These are phyloP conservation scores for Tinospora cordifolia DNA, from an alignment of 164 flowering plant species.

Conservation along the genomic window DNA sequence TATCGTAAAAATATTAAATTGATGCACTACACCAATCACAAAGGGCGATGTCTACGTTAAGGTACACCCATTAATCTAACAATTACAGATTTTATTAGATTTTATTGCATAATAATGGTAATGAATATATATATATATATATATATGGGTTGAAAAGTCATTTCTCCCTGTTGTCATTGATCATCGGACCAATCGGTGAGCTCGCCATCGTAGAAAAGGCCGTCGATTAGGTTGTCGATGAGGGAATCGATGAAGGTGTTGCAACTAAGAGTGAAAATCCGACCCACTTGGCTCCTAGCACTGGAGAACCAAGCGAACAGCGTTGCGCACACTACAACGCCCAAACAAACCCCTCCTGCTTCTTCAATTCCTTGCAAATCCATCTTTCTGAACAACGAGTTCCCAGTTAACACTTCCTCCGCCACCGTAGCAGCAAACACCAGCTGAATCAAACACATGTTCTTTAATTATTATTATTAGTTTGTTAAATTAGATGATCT, in stretches of 20 bases:
- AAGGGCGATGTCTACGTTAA: too few species aligned
- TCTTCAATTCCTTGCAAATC: conserved; percentile 54
- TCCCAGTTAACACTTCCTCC: conserved; percentile 57
- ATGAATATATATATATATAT: too few species aligned
- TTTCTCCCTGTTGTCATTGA: not conserved
- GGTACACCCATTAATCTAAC: too few species aligned
- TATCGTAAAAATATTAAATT: too few species aligned
- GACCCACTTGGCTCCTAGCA: conserved; percentile 55
- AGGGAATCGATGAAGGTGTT: conserved; percentile 70
- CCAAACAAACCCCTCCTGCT: conserved; percentile 53
- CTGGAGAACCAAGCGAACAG: conserved; percentile 67
- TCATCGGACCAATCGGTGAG: conserved; percentile 50
- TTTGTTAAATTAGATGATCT: too few species aligned
- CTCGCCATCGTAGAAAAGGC: conserved; percentile 65
- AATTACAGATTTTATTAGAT: too few species aligned
- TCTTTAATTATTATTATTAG: too few species aligned
- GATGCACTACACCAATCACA: too few species aligned
- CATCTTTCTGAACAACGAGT: conserved; percentile 71
- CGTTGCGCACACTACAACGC: conserved; percentile 56
- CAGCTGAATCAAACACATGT: conserved; percentile 28
- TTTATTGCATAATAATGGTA: too few species aligned
- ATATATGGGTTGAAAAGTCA: too few species aligned
- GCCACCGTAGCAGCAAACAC: conserved; percentile 70
- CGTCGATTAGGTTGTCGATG: conserved; percentile 72
- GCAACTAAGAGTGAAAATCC: conserved; percentile 53